A percentile compares a stretch with the other conserved stretches of the same genome.
phyloP scores from a whole-genome alignment of 2,329 filamentous ascomycete genomes.

The Scedosporium minutisporum region DNA sequence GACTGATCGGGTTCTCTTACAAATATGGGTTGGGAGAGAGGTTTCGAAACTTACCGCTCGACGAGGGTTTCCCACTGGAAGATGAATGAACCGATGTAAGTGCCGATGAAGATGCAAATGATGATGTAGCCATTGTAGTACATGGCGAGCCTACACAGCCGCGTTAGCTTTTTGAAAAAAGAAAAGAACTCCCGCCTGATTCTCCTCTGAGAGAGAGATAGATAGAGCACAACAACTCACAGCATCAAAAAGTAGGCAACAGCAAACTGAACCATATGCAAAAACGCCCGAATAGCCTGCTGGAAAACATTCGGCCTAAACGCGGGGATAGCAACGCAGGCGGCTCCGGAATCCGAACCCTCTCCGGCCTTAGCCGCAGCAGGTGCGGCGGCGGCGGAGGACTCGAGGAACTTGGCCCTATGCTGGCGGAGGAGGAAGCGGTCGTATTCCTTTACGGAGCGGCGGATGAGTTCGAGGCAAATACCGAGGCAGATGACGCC shows the following conservation, averaged over 20 bases:
- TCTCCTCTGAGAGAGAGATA: not conserved
- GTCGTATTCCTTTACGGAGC: conserved; percentile 64
- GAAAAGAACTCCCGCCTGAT: not conserved
- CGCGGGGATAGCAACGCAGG: conserved; percentile 15
- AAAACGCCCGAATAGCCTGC: conserved; percentile 54
- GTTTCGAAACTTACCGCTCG: conserved; percentile 15
- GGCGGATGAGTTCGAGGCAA: conserved; percentile 61
- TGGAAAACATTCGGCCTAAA: conserved; percentile 53
- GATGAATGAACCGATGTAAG: conserved; percentile 61
- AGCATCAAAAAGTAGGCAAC: conserved; percentile 75
- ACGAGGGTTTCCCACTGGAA: conserved; percentile 59
- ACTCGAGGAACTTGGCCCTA: conserved; percentile 17
- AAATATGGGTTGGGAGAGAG: not conserved
- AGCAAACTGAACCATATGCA: conserved; percentile 64
- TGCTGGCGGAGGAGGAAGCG: conserved; percentile 48
- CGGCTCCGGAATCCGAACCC: conserved; percentile 1
- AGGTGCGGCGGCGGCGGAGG: conserved; percentile 10
- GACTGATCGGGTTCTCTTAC: no score
- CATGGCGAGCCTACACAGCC: conserved; percentile 33
- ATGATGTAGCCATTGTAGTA: conserved; percentile 67
- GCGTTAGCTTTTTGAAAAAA: conserved; percentile 2
- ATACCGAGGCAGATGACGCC: conserved; percentile 68
- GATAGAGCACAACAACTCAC: conserved; percentile 15
- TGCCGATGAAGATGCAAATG: conserved; percentile 70
- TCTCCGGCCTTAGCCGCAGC: conserved; percentile 10